Evolutionary conservation across 2,329 filamentous ascomycete genomes (phyloP).

Genomic region (Fusarium torreyae): DNA sequence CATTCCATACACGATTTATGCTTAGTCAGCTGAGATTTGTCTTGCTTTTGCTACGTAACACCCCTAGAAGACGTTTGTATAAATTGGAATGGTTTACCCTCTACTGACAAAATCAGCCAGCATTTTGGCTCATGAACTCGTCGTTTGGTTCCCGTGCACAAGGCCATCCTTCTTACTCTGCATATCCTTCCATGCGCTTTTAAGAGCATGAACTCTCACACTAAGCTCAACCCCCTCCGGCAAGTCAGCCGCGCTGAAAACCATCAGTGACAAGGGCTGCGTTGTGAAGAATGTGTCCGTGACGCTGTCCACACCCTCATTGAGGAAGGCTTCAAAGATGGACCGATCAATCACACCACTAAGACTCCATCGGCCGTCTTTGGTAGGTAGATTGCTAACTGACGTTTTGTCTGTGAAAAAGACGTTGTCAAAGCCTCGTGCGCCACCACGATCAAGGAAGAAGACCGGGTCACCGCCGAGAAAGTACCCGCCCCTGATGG

Average conservation of each 20-base stretch:
- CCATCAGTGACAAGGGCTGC: slow-evolving; percentile 47
- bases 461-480: slow-evolving; percentile 49
- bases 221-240: slow-evolving; percentile 42
- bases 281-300: slow-evolving; percentile 53
- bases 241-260: slow-evolving; percentile 38
- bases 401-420: slow-evolving; percentile 55
- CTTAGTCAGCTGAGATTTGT: too few relatives aligned
- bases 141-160: slow-evolving; percentile 11
- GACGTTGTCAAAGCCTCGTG: slow-evolving; percentile 49
- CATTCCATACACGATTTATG: too few relatives aligned
- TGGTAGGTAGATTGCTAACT: slow-evolving; percentile 30
- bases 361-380: slow-evolving; percentile 47
- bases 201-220: slow-evolving; percentile 44
- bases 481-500: slow-evolving; percentile 48
- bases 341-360: slow-evolving; percentile 56
- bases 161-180: slow-evolving; percentile 7
- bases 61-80: too few relatives aligned
- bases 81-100: too few relatives aligned
- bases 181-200: slow-evolving; percentile 47
- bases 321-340: slow-evolving; percentile 55
- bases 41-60: too few relatives aligned
- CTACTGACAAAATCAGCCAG: too few relatives aligned
- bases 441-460: slow-evolving; percentile 51
- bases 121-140: neutral
- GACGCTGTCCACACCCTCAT: slow-evolving; percentile 53